Base-by-base conservation (phyloP, 2,329 filamentous ascomycete species). In the Ceratocystis eucalypticola region DNA sequence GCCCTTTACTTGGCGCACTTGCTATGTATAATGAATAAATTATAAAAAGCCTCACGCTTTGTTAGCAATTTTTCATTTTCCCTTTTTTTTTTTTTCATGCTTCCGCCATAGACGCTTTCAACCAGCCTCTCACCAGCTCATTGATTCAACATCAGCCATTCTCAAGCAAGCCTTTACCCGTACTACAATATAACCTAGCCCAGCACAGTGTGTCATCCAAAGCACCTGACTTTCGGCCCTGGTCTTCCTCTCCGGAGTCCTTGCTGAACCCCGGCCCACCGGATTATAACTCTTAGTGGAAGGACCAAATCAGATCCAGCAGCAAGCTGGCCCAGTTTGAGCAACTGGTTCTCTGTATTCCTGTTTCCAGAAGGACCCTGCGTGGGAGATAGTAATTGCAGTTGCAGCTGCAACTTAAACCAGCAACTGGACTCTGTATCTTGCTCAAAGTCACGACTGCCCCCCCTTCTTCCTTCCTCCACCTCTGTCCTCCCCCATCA, bases 121-220 rank as follows among this genome's bases (percentile, higher is more conserved):
- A 57, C 53, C 22, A 57, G 53, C 22, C 22, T 57, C 53, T 57
- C 53, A 25, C 17, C 25, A 57, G 10, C 53, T 17, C 55, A 15
- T 37, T 59, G 55, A 59, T 59, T 59, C 55, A 59, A 59, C 55
- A 59, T 59, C 55, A 59, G 28, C 28, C 7, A 37, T 25, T 53
- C 6, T n/a, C 15, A n/a, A 22, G 48, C 10, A 53, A 22, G 22
- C 37, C 37, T 12, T 41, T 12, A 15, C 1, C 3, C 37, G 3
- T 8, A 41, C 37, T 41, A 12, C 37, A 41, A 12, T 1, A 41
- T 1, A 37, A 6, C 25, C 12, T 37, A 6, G 17, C 7, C 55
- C 33, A n/a, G 55, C 55, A n/a, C 55, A 59, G 55, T 37, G 55
- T 8, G 28, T 33, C 25, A 30, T 33, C 55, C 28, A 15, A n/a